Percentiles rank a stretch among this genome's conserved stretches.
These are phyloP conservation scores for Fomitopsis schrenkii DNA, from an alignment of 1,284 basidiomycete genomes.

Conservation along the genomic window DNA sequence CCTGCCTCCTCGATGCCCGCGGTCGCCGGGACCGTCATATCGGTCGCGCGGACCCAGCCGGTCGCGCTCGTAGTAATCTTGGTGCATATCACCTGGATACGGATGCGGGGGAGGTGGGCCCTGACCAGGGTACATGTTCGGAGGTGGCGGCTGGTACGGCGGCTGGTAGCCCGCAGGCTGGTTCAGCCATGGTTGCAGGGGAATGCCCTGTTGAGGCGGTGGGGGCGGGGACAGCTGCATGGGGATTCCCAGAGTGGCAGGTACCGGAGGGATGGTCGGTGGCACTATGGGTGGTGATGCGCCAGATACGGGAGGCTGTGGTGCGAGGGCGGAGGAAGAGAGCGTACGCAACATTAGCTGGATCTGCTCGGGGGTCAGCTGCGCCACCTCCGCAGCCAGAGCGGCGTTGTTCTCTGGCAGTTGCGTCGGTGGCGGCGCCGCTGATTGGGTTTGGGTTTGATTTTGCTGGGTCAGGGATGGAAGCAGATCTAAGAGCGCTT, in stretches of 20 bases:
- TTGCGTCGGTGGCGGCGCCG: background rate
- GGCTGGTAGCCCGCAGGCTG: slow-evolving; percentile 3
- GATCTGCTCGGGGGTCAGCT: slow-evolving; percentile 60
- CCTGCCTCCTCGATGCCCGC: slow-evolving; percentile 15
- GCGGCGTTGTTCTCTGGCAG: background rate
- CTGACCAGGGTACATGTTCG: background rate
- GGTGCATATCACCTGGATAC: slow-evolving; percentile 5
- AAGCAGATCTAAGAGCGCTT: background rate
- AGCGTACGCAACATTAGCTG: slow-evolving; percentile 50
- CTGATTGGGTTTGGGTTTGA: slow-evolving; percentile 3
- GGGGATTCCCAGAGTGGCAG: background rate
- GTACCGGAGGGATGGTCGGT: background rate
- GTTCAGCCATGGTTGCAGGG: slow-evolving; percentile 9
- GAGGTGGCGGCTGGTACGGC: slow-evolving; percentile 3
- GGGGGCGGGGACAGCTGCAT: background rate
- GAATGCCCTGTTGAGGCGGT: background rate
- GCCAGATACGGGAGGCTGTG: background rate
- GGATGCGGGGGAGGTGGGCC: slow-evolving; percentile 3
- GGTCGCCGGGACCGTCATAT: slow-evolving; percentile 16
- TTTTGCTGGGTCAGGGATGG: background rate
- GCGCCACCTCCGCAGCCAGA: slow-evolving; percentile 46
- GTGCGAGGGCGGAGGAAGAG: slow-evolving; percentile 13
- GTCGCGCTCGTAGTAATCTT: slow-evolving; percentile 14
- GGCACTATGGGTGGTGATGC: background rate
- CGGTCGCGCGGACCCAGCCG: slow-evolving; percentile 5